A percentile compares a stretch with the other conserved stretches of the same genome.
Conservation (phyloP, 768 basidiomycete genomes). For the Boletus pseudopeckii region DNA sequence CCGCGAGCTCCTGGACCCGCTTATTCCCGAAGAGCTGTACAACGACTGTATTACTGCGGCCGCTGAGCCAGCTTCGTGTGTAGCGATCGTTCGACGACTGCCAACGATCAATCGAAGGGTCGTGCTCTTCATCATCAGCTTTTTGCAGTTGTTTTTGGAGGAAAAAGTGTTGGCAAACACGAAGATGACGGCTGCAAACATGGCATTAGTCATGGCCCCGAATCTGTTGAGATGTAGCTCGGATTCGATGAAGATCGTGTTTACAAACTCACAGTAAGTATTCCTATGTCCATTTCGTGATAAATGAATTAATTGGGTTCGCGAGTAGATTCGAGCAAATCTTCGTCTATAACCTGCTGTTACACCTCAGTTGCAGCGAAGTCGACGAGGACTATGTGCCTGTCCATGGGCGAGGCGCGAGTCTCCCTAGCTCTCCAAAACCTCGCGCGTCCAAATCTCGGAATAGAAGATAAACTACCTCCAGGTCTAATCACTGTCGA, state of each 20-base stretch:
- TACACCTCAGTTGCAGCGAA: conserved; percentile 72
- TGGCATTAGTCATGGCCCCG: conserved; percentile 90
- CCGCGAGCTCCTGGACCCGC: conserved; percentile 87
- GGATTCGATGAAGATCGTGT: conserved; percentile 84
- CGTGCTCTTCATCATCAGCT: conserved; percentile 84
- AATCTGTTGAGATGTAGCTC: conserved; percentile 85
- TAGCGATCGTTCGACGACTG: conserved; percentile 70
- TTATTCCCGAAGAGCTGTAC: conserved; percentile 88
- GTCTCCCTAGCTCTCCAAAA: conserved; percentile 39
- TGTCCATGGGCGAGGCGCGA: conserved; percentile 74
- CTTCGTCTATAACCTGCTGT: conserved; percentile 80
- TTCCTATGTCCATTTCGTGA: background rate
- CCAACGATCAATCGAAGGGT: conserved; percentile 87
- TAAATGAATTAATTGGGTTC: conserved; percentile 8
- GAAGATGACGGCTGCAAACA: conserved; percentile 88
- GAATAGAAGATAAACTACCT: conserved; percentile 39
- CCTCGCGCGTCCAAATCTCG: conserved; percentile 56
- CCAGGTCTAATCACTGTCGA: background rate
- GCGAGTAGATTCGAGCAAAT: conserved; percentile 73
- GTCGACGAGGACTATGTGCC: conserved; percentile 79
- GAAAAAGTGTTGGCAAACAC: conserved; percentile 68
- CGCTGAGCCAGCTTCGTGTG: conserved; percentile 62
- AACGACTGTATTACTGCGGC: conserved; percentile 80
- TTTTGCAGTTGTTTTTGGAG: conserved; percentile 84
- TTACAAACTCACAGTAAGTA: conserved; percentile 86